Conservation (phyloP, 2,329 filamentous ascomycete genomes). For the Pyricularia grisea region DNA sequence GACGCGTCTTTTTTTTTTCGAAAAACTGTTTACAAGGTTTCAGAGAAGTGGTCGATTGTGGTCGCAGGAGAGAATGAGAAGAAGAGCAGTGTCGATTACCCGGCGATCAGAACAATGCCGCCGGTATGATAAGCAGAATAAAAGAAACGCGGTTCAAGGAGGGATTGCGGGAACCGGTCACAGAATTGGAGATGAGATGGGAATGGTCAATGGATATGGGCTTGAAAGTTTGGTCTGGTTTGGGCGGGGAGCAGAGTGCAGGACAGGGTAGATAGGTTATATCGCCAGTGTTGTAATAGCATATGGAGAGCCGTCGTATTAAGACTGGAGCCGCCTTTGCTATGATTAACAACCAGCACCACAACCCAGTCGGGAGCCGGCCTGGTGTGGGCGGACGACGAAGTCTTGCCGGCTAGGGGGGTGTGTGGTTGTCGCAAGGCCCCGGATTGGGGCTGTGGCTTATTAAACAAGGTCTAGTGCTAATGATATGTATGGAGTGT, state of each 20-base stretch:
- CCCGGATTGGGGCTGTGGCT: neutral
- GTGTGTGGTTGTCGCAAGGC: neutral
- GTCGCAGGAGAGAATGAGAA: neutral
- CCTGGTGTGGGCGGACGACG: neutral
- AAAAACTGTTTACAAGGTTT: conserved; percentile 1
- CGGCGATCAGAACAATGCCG: conserved; percentile 4
- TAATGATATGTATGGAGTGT: neutral
- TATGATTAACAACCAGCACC: conserved; percentile 5
- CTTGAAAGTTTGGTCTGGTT: neutral
- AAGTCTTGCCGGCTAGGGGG: conserved; percentile 2
- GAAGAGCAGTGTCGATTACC: neutral
- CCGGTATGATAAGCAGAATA: conserved; percentile 1
- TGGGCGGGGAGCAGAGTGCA: conserved; percentile 3
- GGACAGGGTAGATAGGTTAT: neutral
- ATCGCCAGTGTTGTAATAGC: neutral
- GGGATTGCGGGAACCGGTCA: conserved; percentile 6
- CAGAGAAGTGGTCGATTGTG: neutral
- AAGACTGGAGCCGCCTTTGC: conserved; percentile 3
- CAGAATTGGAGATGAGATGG: conserved; percentile 5
- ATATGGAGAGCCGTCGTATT: conserved; percentile 4
- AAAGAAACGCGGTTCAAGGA: neutral
- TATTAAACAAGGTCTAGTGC: neutral
- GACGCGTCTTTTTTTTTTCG: neutral
- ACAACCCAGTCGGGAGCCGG: conserved; percentile 4
- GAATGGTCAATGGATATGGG: conserved; percentile 4